Conservation (phyloP, 164 flowering plant species). For the Sedum album region DNA sequence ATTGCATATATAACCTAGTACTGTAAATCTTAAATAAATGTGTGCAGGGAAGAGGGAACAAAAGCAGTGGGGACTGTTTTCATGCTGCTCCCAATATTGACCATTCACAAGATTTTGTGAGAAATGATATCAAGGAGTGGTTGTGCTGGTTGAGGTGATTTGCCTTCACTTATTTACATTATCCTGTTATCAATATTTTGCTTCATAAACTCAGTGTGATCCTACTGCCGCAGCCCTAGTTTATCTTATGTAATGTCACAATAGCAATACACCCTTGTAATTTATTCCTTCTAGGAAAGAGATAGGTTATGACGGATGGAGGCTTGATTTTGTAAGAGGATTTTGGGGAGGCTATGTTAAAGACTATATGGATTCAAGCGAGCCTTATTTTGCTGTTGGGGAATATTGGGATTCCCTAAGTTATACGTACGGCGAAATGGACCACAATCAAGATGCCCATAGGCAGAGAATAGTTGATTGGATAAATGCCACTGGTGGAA, state of each 20-base stretch:
- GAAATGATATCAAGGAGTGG: slow-evolving; percentile 92
- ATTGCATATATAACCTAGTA: too few relatives aligned
- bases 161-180: neutral
- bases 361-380: slow-evolving; percentile 85
- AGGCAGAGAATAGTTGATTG: slow-evolving; percentile 95
- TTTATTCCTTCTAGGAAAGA: slow-evolving; percentile 48
- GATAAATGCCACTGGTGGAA: slow-evolving; percentile 89
- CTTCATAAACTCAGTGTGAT: neutral
- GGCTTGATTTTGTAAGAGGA: slow-evolving; percentile 96
- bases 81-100: slow-evolving; percentile 99
- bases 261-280: neutral
- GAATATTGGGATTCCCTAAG: slow-evolving; percentile 98
- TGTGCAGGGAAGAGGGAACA: slow-evolving; percentile 90
- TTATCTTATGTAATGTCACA: neutral
- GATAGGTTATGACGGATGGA: slow-evolving; percentile 99
- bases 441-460: slow-evolving; percentile 90
- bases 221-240: neutral
- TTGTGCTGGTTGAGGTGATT: slow-evolving; percentile 77
- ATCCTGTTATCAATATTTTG: neutral
- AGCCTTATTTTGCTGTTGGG: slow-evolving; percentile 92
- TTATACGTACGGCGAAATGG: slow-evolving; percentile 89
- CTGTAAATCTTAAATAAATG: neutral
- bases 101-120: slow-evolving; percentile 97
- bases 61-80: slow-evolving; percentile 93
- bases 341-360: slow-evolving; percentile 99